Evolutionary conservation across 1,139 yeast genomes (phyloP).

Genomic region (Nakaseomyces glabratus): DNA sequence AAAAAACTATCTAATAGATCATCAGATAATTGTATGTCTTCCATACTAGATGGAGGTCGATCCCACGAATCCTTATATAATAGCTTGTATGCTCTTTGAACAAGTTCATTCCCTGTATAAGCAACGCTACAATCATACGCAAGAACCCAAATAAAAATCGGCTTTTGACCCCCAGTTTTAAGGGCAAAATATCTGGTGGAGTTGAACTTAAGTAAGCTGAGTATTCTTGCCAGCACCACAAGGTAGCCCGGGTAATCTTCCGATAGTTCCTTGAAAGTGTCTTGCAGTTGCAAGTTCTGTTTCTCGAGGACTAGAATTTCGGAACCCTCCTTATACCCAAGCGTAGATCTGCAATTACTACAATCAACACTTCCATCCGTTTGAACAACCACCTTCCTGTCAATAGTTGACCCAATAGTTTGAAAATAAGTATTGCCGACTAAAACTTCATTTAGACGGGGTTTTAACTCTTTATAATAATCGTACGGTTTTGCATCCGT

Average conservation of each 20-base stretch:
- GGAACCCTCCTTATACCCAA: too few species aligned
- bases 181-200: slow-evolving; percentile 5
- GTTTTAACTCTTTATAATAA: slow-evolving; percentile 17
- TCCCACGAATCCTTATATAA: slow-evolving; percentile 14
- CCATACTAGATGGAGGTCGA: slow-evolving; percentile 13
- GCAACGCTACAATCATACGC: slow-evolving; percentile 19
- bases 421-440: slow-evolving; percentile 24
- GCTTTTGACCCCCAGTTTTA: neutral
- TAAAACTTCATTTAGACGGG: slow-evolving; percentile 20
- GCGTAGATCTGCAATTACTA: neutral
- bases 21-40: slow-evolving; percentile 13
- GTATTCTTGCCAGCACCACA: neutral
- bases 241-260: neutral
- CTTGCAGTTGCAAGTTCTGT: too few species aligned
- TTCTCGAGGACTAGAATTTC: too few species aligned
- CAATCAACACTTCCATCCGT: slow-evolving; percentile 11
- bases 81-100: slow-evolving; percentile 20
- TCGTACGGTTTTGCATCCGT: slow-evolving; percentile 1
- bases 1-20: slow-evolving; percentile 14
- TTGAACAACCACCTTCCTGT: slow-evolving; percentile 6
- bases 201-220: neutral
- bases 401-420: slow-evolving; percentile 14
- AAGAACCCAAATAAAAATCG: slow-evolving; percentile 22
- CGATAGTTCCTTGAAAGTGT: too few species aligned
- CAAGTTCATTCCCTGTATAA: slow-evolving; percentile 8